phyloP scores from a whole-genome alignment of 139 green algal genomes.

The Volvox africanus region DNA sequence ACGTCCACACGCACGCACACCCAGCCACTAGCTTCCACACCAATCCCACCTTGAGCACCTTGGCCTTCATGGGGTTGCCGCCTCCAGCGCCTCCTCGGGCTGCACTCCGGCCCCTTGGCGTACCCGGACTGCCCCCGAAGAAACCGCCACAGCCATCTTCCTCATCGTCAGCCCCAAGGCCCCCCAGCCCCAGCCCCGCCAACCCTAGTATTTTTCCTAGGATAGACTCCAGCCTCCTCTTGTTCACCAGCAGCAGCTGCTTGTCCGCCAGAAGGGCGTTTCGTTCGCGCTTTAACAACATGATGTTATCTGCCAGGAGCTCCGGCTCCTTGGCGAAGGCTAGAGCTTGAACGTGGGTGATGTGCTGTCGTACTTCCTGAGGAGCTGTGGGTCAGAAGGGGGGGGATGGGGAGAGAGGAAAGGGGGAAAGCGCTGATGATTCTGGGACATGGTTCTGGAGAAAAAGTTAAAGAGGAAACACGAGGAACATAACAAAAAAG shows the following conservation, averaged over 20 bases:
- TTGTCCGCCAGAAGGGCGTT: conserved; percentile 43
- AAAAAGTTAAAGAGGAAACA: no score
- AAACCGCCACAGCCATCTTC: neutral
- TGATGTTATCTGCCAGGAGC: conserved; percentile 30
- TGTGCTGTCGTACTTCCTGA: conserved; percentile 7
- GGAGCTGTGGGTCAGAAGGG: neutral
- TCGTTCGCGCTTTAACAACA: conserved; percentile 39
- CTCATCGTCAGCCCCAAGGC: neutral
- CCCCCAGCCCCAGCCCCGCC: neutral
- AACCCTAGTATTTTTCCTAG: conserved; percentile 9
- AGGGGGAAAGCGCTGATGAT: no score
- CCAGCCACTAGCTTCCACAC: no score
- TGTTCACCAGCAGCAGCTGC: conserved; percentile 46
- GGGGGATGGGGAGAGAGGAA: neutral
- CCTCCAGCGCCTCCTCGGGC: neutral
- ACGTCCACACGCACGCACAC: no score
- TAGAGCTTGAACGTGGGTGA: conserved; percentile 12
- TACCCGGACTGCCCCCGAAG: neutral
- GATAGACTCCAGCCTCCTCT: conserved; percentile 35
- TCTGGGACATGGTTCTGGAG: no score
- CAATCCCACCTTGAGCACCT: conserved; percentile 13
- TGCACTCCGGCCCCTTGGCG: neutral
- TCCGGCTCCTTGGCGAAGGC: conserved; percentile 39
- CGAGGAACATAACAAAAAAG: no score
- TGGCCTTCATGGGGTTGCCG: neutral